Evolutionary conservation across 1,284 basidiomycete species (phyloP).

Genomic region (Tylopilus sp.): DNA sequence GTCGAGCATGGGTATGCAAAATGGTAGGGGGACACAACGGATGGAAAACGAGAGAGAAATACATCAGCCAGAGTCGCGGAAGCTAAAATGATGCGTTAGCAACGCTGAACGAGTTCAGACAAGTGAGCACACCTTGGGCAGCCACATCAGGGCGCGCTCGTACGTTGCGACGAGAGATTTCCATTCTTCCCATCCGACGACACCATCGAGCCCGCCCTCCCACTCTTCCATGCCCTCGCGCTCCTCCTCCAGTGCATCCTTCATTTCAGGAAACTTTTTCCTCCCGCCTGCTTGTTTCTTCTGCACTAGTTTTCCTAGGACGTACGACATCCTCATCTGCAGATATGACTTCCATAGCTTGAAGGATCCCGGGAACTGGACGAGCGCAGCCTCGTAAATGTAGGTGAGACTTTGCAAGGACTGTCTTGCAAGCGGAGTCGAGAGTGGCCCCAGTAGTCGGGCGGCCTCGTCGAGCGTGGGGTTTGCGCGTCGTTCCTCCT

Average conservation of each 20-base stretch:
- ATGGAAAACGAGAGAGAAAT: slow-evolving; percentile 87
- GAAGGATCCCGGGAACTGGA: slow-evolving; percentile 84
- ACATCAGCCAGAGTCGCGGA: slow-evolving; percentile 91
- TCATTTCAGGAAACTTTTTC: slow-evolving; percentile 86
- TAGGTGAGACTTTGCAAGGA: slow-evolving; percentile 82
- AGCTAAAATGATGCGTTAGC: slow-evolving; percentile 50
- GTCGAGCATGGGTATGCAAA: slow-evolving; percentile 84
- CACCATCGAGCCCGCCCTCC: slow-evolving; percentile 80
- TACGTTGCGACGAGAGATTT: slow-evolving; percentile 81
- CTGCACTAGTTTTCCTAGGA: slow-evolving; percentile 69
- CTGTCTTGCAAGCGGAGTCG: slow-evolving; percentile 65
- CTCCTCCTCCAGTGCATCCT: slow-evolving; percentile 83
- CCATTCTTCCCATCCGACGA: slow-evolving; percentile 95
- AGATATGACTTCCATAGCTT: slow-evolving; percentile 96
- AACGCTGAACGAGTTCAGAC: slow-evolving; percentile 6
- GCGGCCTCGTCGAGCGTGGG: slow-evolving; percentile 47
- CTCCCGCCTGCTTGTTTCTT: slow-evolving; percentile 77
- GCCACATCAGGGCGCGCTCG: slow-evolving; percentile 91
- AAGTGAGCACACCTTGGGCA: slow-evolving; percentile 66
- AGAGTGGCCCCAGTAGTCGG: slow-evolving; percentile 66
- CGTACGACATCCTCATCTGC: slow-evolving; percentile 76
- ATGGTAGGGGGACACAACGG: slow-evolving; percentile 83
- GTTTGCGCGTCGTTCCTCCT: slow-evolving; percentile 45
- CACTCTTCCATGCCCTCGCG: slow-evolving; percentile 73
- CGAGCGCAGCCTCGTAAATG: slow-evolving; percentile 89